Percentiles rank a stretch among this genome's conserved stretches.
These are phyloP conservation scores for Vigna unguiculata DNA, from an alignment of 306 rosid genomes.

Conservation along the genomic window DNA sequence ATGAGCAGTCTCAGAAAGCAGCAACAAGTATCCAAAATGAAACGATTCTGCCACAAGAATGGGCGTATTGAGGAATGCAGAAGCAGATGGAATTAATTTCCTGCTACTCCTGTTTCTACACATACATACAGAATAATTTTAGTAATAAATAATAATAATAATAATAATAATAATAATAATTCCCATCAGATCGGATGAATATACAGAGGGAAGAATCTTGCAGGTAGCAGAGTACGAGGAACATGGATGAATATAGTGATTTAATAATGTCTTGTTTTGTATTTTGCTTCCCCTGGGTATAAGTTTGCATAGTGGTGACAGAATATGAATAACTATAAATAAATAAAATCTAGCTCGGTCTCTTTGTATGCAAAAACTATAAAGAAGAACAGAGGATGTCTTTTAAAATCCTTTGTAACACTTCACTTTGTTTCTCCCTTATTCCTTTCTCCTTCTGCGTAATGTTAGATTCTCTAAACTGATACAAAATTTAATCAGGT, in stretches of 20 bases:
- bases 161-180: slow-evolving; percentile 15
- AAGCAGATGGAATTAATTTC: slow-evolving; percentile 11
- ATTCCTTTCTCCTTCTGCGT: no score
- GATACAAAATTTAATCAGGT: neutral
- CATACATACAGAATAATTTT: neutral
- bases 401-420: slow-evolving; percentile 40
- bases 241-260: neutral
- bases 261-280: slow-evolving; percentile 28
- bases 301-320: neutral
- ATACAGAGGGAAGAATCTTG: slow-evolving; percentile 43
- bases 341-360: slow-evolving; percentile 11
- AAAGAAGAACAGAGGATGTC: slow-evolving; percentile 30
- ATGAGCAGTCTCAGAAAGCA: slow-evolving; percentile 27
- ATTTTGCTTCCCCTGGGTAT: slow-evolving; percentile 3
- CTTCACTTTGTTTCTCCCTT: neutral
- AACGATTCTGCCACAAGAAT: slow-evolving; percentile 74
- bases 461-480: neutral
- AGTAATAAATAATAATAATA: no score
- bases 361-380: neutral
- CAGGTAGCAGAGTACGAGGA: neutral
- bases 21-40: slow-evolving; percentile 51
- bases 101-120: neutral
- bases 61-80: slow-evolving; percentile 67
- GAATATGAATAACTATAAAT: neutral
- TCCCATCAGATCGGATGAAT: neutral